Base-by-base conservation (phyloP, 352 stramenopile genomes). In the Phytophthora pistaciae region DNA sequence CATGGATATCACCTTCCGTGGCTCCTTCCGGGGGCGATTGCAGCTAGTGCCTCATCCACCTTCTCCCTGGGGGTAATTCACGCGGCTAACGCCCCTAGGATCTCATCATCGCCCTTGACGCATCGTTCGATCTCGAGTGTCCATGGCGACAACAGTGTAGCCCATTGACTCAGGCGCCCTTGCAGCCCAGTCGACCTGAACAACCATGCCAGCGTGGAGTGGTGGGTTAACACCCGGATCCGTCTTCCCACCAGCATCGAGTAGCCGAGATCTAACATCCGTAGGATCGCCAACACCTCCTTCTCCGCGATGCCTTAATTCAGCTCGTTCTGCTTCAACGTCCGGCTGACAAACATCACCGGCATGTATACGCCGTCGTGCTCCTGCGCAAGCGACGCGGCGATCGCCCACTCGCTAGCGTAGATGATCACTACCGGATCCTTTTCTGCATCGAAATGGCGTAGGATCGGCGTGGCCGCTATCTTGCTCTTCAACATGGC, bases 31-130 rank as follows among this genome's bases (percentile, higher is more conserved):
- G 4, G 38, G 60, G 3, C 49, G 36, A 66, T 66, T 5, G 38
- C 13, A 6, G 49, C 10, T 3, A 54, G n/a, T 0, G 31, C 53
- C 10, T 48, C 21, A 16, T 65, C 59, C n/a, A 57, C 46, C 25
- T 27, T 27, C 25, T 27, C 25, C 3, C 25, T 27, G 25, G 52
- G 49, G 1, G 52, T 57, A 8, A 73, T 55, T 10, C 44, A 49
- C 5, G 36, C n/a, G 11, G 33, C 33, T 3, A 38, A 11, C 8
- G 58, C 9, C 14, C 68, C 57, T 2, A 65, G 46, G 4, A 76
- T 36, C 11, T 72, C 54, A 9, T 68, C 62, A 1, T 70, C 62
- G 11, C 60, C 63, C 38, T 65, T 9, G 52, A 21, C 21, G 31
- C 56, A 63, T 66, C n/a, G 42, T 27, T 27, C 16, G 21, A 62